Base-by-base conservation (phyloP, 805 yeast species). In the Yarrowia yakushimensis region DNA sequence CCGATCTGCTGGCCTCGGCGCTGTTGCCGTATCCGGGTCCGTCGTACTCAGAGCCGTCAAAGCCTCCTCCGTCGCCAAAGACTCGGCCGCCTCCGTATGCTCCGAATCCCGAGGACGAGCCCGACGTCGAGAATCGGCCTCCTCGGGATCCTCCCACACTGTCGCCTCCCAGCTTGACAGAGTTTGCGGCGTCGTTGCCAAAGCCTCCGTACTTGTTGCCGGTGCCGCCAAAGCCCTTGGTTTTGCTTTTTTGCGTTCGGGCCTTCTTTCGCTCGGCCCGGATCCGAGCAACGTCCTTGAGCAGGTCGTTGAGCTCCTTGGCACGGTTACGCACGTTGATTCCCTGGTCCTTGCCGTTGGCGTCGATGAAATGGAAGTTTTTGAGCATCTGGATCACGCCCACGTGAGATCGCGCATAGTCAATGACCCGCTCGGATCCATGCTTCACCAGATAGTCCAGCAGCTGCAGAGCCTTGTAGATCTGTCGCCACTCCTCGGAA, bases 401-500 rank as follows among this genome's bases (percentile, higher is more conserved):
- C 64, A 88, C 72, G 73, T 91, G 93, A 17, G 93, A 83, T 64
- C 97, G 82, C 7, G 96, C 90, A 67, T 93, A 97, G 75, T 94
- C 99, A 64, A 94, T 94, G 67, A 94, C 90, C 65, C 97, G 81
- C 75, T 94, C 99, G 28, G 94, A 84, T 0, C 99, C 99, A 71
- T 93, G 89, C 74, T 90, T 90, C 66, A 94, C 82, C 68, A 94
- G 79, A 73, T 90, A 94, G 70, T 94, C 99, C 74, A 93, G 81
- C 73, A 94, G 81, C 73, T 92, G 97, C 69, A 94, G 79, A 3
- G 97, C 85, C 77, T 94, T 94, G 78, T 94, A 94, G 67, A 94
- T 93, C 74, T 94, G 99, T 72, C 99, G 85, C 99, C 99, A 94
- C 76, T 94, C 98, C 72, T 85, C 87, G 55, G 97, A 96, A 7